Evolutionary conservation across 2,329 filamentous ascomycete species (phyloP).

Genomic region (Colletotrichum graminicola): DNA sequence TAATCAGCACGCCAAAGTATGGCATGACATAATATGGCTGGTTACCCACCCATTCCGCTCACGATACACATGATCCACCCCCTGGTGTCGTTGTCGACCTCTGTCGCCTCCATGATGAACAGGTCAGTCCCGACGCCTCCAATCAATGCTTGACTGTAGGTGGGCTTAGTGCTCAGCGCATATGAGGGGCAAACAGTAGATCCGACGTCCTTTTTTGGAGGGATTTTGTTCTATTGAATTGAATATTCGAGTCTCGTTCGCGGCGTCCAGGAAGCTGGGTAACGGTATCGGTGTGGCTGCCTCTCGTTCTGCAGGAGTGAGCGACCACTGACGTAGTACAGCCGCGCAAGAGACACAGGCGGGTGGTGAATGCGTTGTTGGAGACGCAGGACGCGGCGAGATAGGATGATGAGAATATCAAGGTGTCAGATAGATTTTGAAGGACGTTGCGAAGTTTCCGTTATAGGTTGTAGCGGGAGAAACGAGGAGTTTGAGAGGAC

Average conservation of each 20-base stretch:
- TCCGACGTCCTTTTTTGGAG: slow-evolving; percentile 4
- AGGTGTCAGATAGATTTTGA: slow-evolving; percentile 7
- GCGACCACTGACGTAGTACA: slow-evolving; percentile 35
- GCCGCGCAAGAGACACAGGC: slow-evolving; percentile 18
- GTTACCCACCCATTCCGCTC: slow-evolving; percentile 75
- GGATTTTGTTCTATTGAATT: neutral
- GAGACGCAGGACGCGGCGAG: neutral
- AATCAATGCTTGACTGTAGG: slow-evolving; percentile 35
- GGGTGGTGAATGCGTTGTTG: slow-evolving; percentile 3
- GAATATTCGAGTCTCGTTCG: neutral
- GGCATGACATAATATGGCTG: slow-evolving; percentile 30
- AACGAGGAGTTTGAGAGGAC: slow-evolving; percentile 1
- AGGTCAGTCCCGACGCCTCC: slow-evolving; percentile 28
- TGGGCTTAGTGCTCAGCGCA: slow-evolving; percentile 29
- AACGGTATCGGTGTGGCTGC: slow-evolving; percentile 29
- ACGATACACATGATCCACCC: slow-evolving; percentile 95
- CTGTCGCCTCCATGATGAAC: slow-evolving; percentile 55
- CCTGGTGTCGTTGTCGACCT: slow-evolving; percentile 82
- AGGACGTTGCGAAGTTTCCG: neutral
- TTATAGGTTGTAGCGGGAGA: neutral
- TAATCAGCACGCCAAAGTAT: neutral
- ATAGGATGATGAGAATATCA: neutral
- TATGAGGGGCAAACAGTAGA: slow-evolving; percentile 1
- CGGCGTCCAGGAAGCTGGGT: slow-evolving; percentile 3
- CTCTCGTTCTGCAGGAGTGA: slow-evolving; percentile 20